phyloP scores from a whole-genome alignment of 371 early-diverging fungal genomes.

The Choanephora cucurbitarum region DNA sequence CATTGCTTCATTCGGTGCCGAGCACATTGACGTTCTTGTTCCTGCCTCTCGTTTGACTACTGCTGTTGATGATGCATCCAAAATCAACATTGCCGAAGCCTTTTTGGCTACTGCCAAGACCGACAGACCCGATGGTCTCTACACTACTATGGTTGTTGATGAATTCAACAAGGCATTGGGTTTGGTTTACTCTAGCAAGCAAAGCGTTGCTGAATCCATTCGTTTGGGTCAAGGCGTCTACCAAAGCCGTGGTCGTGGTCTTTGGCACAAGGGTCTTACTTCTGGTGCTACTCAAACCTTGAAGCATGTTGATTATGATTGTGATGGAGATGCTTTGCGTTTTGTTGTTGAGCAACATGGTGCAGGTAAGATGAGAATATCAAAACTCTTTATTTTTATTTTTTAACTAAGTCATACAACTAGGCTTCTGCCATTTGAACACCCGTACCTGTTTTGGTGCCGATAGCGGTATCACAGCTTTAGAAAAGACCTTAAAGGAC shows the following conservation, averaged over 20 bases:
- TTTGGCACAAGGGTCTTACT: constrained; percentile 96
- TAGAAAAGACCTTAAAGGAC: constrained; percentile 63
- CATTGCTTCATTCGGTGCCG: constrained; percentile 37
- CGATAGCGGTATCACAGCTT: constrained; percentile 71
- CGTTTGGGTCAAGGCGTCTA: constrained; percentile 86
- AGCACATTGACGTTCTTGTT: constrained; percentile 46
- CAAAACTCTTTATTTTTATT: no score
- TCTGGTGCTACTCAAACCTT: constrained; percentile 92
- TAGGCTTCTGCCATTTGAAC: constrained; percentile 94
- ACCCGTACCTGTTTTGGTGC: constrained; percentile 93
- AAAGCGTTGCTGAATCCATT: constrained; percentile 84
- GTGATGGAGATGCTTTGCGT: constrained; percentile 88
- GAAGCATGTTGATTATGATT: constrained; percentile 78
- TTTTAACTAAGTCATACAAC: no score
- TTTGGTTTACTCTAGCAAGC: constrained; percentile 85
- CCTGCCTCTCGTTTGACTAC: constrained; percentile 39
- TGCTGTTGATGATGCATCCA: constrained; percentile 17
- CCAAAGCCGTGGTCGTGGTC: constrained; percentile 85
- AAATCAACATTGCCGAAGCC: constrained; percentile 70
- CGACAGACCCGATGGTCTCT: constrained; percentile 89
- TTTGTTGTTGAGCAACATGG: constrained; percentile 88
- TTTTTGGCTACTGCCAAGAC: constrained; percentile 67
- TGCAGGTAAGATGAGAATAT: constrained; percentile 57
- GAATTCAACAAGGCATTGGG: constrained; percentile 88
- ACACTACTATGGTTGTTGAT: constrained; percentile 92